A percentile compares a stretch with the other conserved stretches of the same genome.
Conservation (phyloP, 306 rosid species). For the Dalbergia cultrata region DNA sequence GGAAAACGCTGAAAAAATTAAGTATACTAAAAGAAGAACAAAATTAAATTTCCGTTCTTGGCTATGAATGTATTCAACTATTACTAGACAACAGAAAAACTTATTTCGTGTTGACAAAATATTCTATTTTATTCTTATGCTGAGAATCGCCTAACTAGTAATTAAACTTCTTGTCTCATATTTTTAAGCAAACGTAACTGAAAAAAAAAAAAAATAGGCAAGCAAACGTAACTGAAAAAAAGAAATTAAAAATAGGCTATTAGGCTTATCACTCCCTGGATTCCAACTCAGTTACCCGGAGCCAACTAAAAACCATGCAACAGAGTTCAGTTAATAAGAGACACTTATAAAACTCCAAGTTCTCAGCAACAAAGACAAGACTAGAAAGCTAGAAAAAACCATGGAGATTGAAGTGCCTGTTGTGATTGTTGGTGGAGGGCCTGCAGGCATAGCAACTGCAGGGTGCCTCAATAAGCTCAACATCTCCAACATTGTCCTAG, state of each 20-base stretch:
- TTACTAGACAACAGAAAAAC: too few relatives aligned
- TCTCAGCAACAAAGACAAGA: too few relatives aligned
- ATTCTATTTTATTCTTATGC: background rate
- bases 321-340: too few relatives aligned
- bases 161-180: too few relatives aligned
- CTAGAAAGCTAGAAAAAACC: too few relatives aligned
- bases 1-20: too few relatives aligned
- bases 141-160: constrained; percentile 1
- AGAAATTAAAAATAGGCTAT: background rate
- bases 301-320: background rate
- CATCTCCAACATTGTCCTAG: constrained; percentile 58
- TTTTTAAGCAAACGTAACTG: background rate
- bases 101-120: background rate
- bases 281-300: background rate
- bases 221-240: background rate
- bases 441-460: constrained; percentile 70
- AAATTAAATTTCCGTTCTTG: background rate
- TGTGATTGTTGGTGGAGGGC: constrained; percentile 70
- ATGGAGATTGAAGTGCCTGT: constrained; percentile 59
- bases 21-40: too few relatives aligned
- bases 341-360: background rate
- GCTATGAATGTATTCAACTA: background rate
- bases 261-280: too few relatives aligned
- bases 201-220: background rate
- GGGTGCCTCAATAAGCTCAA: constrained; percentile 65